Evolutionary conservation across 2,329 filamentous ascomycete genomes (phyloP), one percentile per base, ranked within the genome.

Genomic region (Fusarium napiforme): DNA sequence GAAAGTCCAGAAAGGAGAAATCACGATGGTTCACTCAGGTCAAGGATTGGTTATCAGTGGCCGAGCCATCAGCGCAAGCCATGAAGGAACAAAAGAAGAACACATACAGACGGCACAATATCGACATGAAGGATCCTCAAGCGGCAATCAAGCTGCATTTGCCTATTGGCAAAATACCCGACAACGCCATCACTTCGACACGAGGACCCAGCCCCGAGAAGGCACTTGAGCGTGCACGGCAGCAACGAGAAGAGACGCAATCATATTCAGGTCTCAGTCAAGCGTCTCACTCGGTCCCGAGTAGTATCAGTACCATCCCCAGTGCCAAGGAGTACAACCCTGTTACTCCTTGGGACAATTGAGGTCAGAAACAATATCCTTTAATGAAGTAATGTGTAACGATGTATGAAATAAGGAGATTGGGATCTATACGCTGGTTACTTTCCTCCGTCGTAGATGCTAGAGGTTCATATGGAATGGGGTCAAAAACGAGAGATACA

Each of bases 21-120:
- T 66, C 73, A n/a, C 65, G 75, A 42, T 87, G 85, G 83, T 63
- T 86, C 28, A 78, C 78, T 11, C 83, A 84, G 34, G 76, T 87
- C 53, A 88, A 86, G 66, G 82, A 81, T 49, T 88, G 87, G 87
- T 76, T 88, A 12, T 81, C 81, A 4, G 81, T 83, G 28, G 85
- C 83, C 53, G 87, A 89, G 69, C 87, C 87, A 16, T 88, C 87
- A 1, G 81, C 82, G 4, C 84, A 86, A 49, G 87, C 85, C 3
- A 80, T 87, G 72, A 86, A 84, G 71, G 77, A 84, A 19, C 84
- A 87, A 69, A 85, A 83, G 73, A 83, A 80, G 59, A 81, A 82
- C 19, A 79, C 82, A 3, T 87, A 82, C 69, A 80, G 82, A 52
- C 84, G 80, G 46, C 83, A 84, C n/a, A 85, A 85, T 26, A 78